Percentiles rank a stretch among this genome's conserved stretches.
These are phyloP conservation scores for Phytophthora kernoviae DNA, from an alignment of 352 stramenopile genomes.

Conservation along the genomic window DNA sequence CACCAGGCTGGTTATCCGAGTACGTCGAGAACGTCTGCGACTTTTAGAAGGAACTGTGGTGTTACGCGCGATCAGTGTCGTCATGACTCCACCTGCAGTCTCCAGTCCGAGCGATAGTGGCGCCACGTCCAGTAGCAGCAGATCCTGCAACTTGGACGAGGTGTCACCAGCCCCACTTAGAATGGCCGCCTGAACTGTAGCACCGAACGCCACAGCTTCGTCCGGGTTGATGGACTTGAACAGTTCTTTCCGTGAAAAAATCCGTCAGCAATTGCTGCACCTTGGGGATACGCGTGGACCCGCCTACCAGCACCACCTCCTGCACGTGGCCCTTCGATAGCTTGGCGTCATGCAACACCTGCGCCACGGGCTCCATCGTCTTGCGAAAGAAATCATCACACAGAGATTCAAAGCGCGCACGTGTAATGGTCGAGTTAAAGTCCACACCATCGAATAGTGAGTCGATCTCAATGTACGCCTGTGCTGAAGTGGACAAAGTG, in stretches of 20 bases:
- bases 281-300: slow-evolving; percentile 77
- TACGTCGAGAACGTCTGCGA: slow-evolving; percentile 88
- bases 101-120: slow-evolving; percentile 86
- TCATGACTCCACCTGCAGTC: slow-evolving; percentile 88
- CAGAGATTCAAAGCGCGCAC: slow-evolving; percentile 90
- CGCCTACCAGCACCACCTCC: slow-evolving; percentile 82
- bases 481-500: slow-evolving; percentile 92
- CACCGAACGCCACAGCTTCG: slow-evolving; percentile 82
- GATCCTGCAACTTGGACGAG: slow-evolving; percentile 82
- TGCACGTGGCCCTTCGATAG: slow-evolving; percentile 80
- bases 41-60: slow-evolving; percentile 88
- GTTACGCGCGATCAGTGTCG: slow-evolving; percentile 81
- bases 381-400: slow-evolving; percentile 91
- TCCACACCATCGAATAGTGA: slow-evolving; percentile 92
- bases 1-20: slow-evolving; percentile 81
- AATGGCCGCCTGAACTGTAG: slow-evolving; percentile 70
- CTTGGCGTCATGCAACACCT: slow-evolving; percentile 88
- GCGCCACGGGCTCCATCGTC: slow-evolving; percentile 87
- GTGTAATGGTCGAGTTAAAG: slow-evolving; percentile 94
- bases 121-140: slow-evolving; percentile 88
- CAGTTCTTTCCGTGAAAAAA: slow-evolving; percentile 67
- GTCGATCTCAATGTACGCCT: slow-evolving; percentile 96
- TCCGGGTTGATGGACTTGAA: slow-evolving; percentile 86
- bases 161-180: slow-evolving; percentile 47
- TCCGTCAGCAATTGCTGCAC: slow-evolving; percentile 59